Evolutionary conservation across 2,329 filamentous ascomycete genomes (phyloP).

Genomic region (Penicillium sclerotiorum): DNA sequence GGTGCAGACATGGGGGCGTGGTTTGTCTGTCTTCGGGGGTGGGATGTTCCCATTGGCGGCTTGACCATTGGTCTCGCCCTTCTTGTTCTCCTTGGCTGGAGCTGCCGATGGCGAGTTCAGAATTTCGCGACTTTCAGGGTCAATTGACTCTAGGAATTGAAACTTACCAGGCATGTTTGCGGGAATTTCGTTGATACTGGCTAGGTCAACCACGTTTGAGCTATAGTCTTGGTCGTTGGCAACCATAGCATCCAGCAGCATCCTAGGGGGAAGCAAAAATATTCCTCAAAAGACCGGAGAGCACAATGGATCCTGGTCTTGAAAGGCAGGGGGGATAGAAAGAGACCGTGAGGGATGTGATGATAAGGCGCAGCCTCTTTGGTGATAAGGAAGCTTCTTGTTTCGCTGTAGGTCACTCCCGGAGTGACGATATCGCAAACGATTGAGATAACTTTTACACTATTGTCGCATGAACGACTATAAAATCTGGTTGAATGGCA

Average conservation of each 20-base stretch:
- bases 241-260: constrained; percentile 44
- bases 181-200: constrained; percentile 46
- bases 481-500: constrained; percentile 23
- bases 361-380: constrained; percentile 2
- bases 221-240: constrained; percentile 38
- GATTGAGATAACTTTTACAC: constrained; percentile 3
- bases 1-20: constrained; percentile 87
- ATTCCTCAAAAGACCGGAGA: constrained; percentile 4
- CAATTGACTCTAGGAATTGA: background rate
- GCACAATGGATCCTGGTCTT: background rate
- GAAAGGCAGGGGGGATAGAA: background rate
- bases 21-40: constrained; percentile 95
- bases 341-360: background rate
- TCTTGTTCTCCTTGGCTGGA: constrained; percentile 31
- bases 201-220: constrained; percentile 41
- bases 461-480: constrained; percentile 22
- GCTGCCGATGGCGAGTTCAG: constrained; percentile 28
- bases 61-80: constrained; percentile 33
- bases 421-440: constrained; percentile 3
- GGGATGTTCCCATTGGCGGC: constrained; percentile 50
- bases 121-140: constrained; percentile 9
- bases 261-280: constrained; percentile 19
- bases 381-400: background rate
- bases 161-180: constrained; percentile 44
- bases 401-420: background rate